Evolutionary conservation across 495 filamentous ascomycete species (phyloP), one percentile per base, ranked within the genome.

Genomic region (Talaromyces ruber): DNA sequence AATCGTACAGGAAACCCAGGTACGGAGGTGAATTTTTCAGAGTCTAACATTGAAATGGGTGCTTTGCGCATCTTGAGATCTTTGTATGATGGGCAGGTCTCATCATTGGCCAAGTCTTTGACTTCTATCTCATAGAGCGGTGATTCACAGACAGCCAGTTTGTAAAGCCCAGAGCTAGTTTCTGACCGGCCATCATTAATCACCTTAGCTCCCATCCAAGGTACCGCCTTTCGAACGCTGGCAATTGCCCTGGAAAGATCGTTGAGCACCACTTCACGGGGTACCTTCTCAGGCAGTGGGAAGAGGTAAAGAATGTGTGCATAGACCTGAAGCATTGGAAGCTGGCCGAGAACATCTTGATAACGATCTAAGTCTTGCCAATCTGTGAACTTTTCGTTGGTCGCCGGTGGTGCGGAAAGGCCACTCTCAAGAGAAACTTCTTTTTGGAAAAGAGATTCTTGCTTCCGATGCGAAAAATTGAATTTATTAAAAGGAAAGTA

Each of bases 261-360:
- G 1, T 61, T 37, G 16, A 73, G 34, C 7, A 70, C 63, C 0
- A 64, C 3, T 1, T 70, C 58, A 1, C 61, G 62, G 0, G 65
- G 28, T 7, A 57, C 47, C 0, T 66, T 60, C 3, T 70, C 55
- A 1, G 65, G 47, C n/a, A 70, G 57, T 1, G 68, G 39, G 32
- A 77, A 78, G 30, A 62, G 64, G 2, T 67, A 60, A 6, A 72
- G 58, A 29, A 73, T 67, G 54, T 78, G 75, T 9, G 65, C 72
- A 59, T 79, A 79, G 51, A 60, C 67, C 58, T 80, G 70, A 16
- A 78, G 68, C 6, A 74, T 60, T 14, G 77, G 74, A 0, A 80
- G 66, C 56, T 80, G 75, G 24, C 74, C 72, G 6, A 76, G 61
- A 7, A 75, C 58, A 64, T 74, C 71, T 64, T 69, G 66, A 21